A percentile compares a stretch with the other conserved stretches of the same genome.
Conservation (phyloP, 805 yeast genomes). For the Starmerella lactis-condensi region DNA sequence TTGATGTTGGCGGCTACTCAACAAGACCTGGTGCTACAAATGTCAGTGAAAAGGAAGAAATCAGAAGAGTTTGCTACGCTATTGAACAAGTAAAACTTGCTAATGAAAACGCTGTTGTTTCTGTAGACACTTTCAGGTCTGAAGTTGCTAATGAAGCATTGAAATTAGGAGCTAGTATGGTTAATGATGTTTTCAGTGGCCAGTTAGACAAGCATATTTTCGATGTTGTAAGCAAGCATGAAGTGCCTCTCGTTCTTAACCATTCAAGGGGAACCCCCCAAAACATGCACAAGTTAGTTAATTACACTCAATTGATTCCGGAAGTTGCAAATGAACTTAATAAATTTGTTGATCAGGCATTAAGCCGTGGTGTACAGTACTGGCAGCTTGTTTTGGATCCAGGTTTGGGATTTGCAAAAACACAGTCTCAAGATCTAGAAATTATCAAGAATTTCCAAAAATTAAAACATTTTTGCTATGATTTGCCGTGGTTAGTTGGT, state of each 20-base stretch:
- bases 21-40: constrained; percentile 70
- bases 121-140: constrained; percentile 77
- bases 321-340: constrained; percentile 52
- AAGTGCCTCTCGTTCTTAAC: constrained; percentile 59
- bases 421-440: constrained; percentile 45
- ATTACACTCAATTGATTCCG: constrained; percentile 34
- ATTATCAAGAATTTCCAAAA: constrained; percentile 29
- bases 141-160: constrained; percentile 54
- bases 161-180: constrained; percentile 66
- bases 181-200: constrained; percentile 83
- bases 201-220: constrained; percentile 48
- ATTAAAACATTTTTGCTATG: constrained; percentile 18
- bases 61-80: constrained; percentile 50
- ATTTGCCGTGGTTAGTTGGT: constrained; percentile 59
- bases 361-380: constrained; percentile 44
- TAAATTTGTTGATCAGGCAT: constrained; percentile 36
- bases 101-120: constrained; percentile 34
- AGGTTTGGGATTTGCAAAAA: constrained; percentile 92
- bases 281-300: constrained; percentile 46
- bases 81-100: constrained; percentile 37
- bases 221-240: constrained; percentile 41
- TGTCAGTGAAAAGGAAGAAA: constrained; percentile 46
- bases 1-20: constrained; percentile 89
- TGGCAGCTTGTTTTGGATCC: constrained; percentile 93
- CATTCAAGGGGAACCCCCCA: constrained; percentile 72